A percentile compares a stretch with the other conserved stretches of the same genome.
phyloP scores from a whole-genome alignment of 352 stramenopile species.

The Globisporangium nodosum region DNA sequence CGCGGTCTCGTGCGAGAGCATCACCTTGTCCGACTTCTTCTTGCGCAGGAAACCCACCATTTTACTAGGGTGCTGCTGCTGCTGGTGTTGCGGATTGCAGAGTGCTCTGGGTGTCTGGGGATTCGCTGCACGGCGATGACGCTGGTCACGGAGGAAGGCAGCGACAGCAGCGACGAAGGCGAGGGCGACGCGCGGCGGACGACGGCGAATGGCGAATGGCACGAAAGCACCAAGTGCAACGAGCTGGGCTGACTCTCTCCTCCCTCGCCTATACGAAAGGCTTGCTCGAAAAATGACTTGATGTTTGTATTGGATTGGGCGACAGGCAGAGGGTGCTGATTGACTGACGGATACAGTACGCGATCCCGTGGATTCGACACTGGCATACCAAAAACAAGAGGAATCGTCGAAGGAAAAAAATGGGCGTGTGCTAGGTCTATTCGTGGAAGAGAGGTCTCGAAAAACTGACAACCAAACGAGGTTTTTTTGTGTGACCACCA shows the following conservation, averaged over 20 bases:
- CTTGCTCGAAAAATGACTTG: neutral
- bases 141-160: neutral
- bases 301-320: neutral
- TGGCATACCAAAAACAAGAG: neutral
- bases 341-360: neutral
- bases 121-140: neutral
- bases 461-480: neutral
- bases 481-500: too few species aligned
- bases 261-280: neutral
- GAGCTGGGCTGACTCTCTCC: constrained; percentile 1
- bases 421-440: neutral
- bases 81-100: constrained; percentile 1
- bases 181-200: neutral
- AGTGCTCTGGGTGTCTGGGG: neutral
- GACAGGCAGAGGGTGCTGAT: neutral
- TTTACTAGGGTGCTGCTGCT: neutral
- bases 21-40: constrained; percentile 75
- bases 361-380: neutral
- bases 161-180: neutral
- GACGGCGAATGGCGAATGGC: constrained; percentile 1
- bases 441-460: neutral
- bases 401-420: neutral
- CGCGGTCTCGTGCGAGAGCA: constrained; percentile 63
- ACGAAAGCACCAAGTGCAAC: neutral
- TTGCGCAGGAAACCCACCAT: constrained; percentile 85